Conservation (phyloP, 495 filamentous ascomycete genomes). For the Hypoxylon intermedium region DNA sequence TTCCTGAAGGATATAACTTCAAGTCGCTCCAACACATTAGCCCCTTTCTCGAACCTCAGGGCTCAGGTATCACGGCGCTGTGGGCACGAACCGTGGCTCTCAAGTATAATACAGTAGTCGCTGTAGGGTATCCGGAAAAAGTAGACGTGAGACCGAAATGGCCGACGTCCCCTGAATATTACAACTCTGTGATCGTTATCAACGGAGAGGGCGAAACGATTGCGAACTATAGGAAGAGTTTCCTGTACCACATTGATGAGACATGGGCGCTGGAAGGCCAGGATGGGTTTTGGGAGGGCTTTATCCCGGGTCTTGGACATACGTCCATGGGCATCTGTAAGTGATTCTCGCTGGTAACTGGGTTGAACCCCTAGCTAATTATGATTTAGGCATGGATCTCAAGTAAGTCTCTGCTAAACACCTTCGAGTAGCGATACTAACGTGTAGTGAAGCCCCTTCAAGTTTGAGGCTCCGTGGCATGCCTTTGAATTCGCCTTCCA, state of each 20-base stretch:
- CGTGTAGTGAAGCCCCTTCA: slow-evolving; percentile 63
- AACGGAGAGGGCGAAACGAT: slow-evolving; percentile 72
- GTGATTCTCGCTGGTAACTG: slow-evolving; percentile 54
- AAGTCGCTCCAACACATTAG: slow-evolving; percentile 76
- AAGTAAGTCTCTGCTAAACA: slow-evolving; percentile 56
- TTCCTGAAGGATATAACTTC: slow-evolving; percentile 89
- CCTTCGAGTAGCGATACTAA: slow-evolving; percentile 8
- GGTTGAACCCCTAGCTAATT: no score
- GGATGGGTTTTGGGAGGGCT: slow-evolving; percentile 63
- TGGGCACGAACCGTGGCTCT: slow-evolving; percentile 82
- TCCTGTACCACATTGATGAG: slow-evolving; percentile 91
- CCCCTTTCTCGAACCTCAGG: slow-evolving; percentile 81
- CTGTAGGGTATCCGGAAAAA: slow-evolving; percentile 86
- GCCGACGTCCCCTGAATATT: slow-evolving; percentile 60
- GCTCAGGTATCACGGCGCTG: slow-evolving; percentile 71
- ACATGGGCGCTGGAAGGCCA: slow-evolving; percentile 90
- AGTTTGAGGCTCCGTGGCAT: slow-evolving; percentile 76
- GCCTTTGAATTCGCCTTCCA: slow-evolving; percentile 85
- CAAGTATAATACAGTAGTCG: slow-evolving; percentile 79
- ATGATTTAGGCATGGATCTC: slow-evolving; percentile 73
- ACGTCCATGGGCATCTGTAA: slow-evolving; percentile 89
- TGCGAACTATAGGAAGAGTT: slow-evolving; percentile 85
- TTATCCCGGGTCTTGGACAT: slow-evolving; percentile 59
- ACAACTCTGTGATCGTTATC: slow-evolving; percentile 88
- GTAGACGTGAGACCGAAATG: slow-evolving; percentile 53